A percentile compares a stretch with the other conserved stretches of the same genome.
Conservation (phyloP, 805 yeast genomes). For the Zygosaccharomyces gambellarensis region DNA sequence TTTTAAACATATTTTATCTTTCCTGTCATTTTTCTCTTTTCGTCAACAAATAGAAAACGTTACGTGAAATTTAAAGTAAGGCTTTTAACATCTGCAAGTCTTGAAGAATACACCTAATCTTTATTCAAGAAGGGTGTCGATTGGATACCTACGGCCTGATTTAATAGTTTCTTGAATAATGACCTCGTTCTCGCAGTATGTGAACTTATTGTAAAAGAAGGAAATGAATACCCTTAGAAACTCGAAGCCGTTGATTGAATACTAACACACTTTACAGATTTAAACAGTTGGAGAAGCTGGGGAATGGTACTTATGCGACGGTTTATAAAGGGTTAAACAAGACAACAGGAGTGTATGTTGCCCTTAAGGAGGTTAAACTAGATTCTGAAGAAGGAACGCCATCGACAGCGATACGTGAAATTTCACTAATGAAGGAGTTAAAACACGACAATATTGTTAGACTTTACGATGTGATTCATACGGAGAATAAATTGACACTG, state of each 20-base stretch:
- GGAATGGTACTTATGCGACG: conserved; percentile 88
- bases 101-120: neutral
- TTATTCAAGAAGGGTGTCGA: neutral
- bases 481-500: conserved; percentile 88
- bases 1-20: neutral
- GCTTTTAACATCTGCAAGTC: conserved; percentile 2
- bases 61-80: conserved; percentile 1
- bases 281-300: conserved; percentile 36
- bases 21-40: conserved; percentile 1
- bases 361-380: conserved; percentile 87
- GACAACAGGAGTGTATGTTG: conserved; percentile 91
- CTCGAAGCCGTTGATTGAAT: neutral
- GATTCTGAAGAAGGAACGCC: conserved; percentile 99
- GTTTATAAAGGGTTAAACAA: conserved; percentile 93
- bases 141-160: neutral
- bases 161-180: conserved; percentile 4
- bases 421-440: conserved; percentile 88
- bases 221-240: neutral
- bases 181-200: conserved; percentile 32
- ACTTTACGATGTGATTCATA: conserved; percentile 88
- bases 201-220: neutral
- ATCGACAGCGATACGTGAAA: conserved; percentile 95
- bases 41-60: conserved; percentile 1
- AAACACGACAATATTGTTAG: conserved; percentile 90
- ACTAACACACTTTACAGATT: conserved; percentile 25